These are phyloP conservation scores for Erigeron philadelphicus DNA, from an alignment of 140 eudicot species.

Conservation along the genomic window DNA sequence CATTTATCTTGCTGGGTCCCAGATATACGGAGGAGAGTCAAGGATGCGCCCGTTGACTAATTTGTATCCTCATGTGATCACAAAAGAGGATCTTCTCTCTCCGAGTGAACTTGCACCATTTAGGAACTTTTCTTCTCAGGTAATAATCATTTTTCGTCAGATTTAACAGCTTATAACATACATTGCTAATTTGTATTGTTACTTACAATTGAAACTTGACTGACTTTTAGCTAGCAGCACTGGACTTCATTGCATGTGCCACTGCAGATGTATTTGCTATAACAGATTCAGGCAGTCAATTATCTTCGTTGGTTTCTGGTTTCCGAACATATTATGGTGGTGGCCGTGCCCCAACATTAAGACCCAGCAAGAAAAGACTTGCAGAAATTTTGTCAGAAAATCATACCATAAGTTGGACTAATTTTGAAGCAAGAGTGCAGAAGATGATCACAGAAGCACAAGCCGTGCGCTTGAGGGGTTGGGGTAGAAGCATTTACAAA, in stretches of 20 bases:
- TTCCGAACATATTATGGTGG: slow-evolving; percentile 73
- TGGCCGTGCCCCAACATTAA: slow-evolving; percentile 67
- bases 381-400: slow-evolving; percentile 60
- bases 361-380: slow-evolving; percentile 75
- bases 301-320: slow-evolving; percentile 82
- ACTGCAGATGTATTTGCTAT: slow-evolving; percentile 89
- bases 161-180: background rate
- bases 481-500: slow-evolving; percentile 67
- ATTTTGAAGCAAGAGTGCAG: slow-evolving; percentile 46
- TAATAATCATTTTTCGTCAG: slow-evolving; percentile 20
- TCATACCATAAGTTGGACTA: slow-evolving; percentile 51
- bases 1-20: slow-evolving; percentile 79
- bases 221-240: slow-evolving; percentile 68
- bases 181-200: background rate
- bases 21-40: slow-evolving; percentile 68
- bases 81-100: slow-evolving; percentile 85
- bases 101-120: slow-evolving; percentile 77
- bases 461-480: slow-evolving; percentile 42
- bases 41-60: slow-evolving; percentile 61
- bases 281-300: slow-evolving; percentile 94
- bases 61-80: slow-evolving; percentile 65
- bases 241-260: slow-evolving; percentile 87
- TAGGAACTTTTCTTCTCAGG: slow-evolving; percentile 80
- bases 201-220: slow-evolving; percentile 1
- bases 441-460: slow-evolving; percentile 79